Conservation (phyloP, 768 basidiomycete species). For the Royoungia palumana region DNA sequence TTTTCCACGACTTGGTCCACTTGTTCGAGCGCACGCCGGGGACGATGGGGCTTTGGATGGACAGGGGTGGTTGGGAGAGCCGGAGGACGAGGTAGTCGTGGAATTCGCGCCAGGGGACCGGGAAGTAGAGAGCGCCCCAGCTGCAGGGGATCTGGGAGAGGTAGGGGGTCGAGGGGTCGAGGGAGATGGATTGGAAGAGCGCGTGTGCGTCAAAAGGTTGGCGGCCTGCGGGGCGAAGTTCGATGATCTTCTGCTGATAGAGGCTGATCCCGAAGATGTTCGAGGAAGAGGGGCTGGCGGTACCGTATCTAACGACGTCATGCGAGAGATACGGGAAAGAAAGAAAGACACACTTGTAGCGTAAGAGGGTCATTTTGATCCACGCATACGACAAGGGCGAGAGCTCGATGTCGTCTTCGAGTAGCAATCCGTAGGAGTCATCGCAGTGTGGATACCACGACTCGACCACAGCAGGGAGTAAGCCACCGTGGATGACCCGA, state of each 20-base stretch:
- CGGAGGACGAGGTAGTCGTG: slow-evolving; percentile 72
- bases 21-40: slow-evolving; percentile 74
- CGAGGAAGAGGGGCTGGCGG: slow-evolving; percentile 35
- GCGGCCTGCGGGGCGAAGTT: slow-evolving; percentile 66
- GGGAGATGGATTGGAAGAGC: slow-evolving; percentile 45
- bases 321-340: background rate
- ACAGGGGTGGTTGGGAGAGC: slow-evolving; percentile 45
- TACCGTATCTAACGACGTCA: slow-evolving; percentile 50
- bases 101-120: slow-evolving; percentile 85
- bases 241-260: slow-evolving; percentile 82
- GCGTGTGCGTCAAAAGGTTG: slow-evolving; percentile 62
- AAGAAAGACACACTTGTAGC: slow-evolving; percentile 56
- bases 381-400: slow-evolving; percentile 85
- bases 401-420: slow-evolving; percentile 86
- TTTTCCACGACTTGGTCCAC: slow-evolving; percentile 86
- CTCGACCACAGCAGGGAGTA: slow-evolving; percentile 81
- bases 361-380: slow-evolving; percentile 75
- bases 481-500: slow-evolving; percentile 73
- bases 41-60: slow-evolving; percentile 49
- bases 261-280: slow-evolving; percentile 77
- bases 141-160: slow-evolving; percentile 86
- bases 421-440: slow-evolving; percentile 71
- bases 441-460: slow-evolving; percentile 82
- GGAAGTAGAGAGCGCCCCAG: slow-evolving; percentile 92
- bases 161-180: slow-evolving; percentile 63